Evolutionary conservation across 2,329 filamentous ascomycete genomes (phyloP).

Genomic region (Xylaria sp.): DNA sequence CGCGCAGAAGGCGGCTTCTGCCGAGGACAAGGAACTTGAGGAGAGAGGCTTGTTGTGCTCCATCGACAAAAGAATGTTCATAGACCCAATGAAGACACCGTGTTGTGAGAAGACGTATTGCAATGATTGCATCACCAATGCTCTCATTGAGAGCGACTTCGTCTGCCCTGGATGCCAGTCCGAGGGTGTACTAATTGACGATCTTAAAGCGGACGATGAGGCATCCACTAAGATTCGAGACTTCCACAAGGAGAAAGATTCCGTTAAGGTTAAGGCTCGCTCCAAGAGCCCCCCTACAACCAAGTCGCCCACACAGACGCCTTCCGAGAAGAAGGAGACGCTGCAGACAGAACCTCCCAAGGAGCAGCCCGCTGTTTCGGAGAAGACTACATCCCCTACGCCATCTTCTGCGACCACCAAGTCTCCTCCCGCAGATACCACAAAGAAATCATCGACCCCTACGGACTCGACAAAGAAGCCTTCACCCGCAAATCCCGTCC

Average conservation of each 20-base stretch:
- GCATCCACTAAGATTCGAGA: slow-evolving; percentile 76
- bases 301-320: slow-evolving; percentile 35
- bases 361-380: slow-evolving; percentile 35
- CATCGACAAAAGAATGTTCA: slow-evolving; percentile 96
- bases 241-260: slow-evolving; percentile 65
- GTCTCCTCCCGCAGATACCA: slow-evolving; percentile 30
- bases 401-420: slow-evolving; percentile 35
- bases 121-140: slow-evolving; percentile 99
- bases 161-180: slow-evolving; percentile 89
- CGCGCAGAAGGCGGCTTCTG: slow-evolving; percentile 74
- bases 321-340: slow-evolving; percentile 36
- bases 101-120: slow-evolving; percentile 99
- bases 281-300: slow-evolving; percentile 51
- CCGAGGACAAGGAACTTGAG: slow-evolving; percentile 83
- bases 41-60: slow-evolving; percentile 89
- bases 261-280: slow-evolving; percentile 46
- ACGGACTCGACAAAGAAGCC: slow-evolving; percentile 28
- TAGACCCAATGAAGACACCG: slow-evolving; percentile 98
- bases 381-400: slow-evolving; percentile 34
- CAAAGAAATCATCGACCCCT: slow-evolving; percentile 30
- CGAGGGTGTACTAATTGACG: slow-evolving; percentile 90
- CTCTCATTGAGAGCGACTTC: slow-evolving; percentile 97
- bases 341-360: slow-evolving; percentile 41
- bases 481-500: slow-evolving; percentile 29
- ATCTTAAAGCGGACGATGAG: slow-evolving; percentile 82